Evolutionary conservation across 2,329 filamentous ascomycete genomes (phyloP), one percentile per base, ranked within the genome.

Genomic region (Pyrenophora graminea): DNA sequence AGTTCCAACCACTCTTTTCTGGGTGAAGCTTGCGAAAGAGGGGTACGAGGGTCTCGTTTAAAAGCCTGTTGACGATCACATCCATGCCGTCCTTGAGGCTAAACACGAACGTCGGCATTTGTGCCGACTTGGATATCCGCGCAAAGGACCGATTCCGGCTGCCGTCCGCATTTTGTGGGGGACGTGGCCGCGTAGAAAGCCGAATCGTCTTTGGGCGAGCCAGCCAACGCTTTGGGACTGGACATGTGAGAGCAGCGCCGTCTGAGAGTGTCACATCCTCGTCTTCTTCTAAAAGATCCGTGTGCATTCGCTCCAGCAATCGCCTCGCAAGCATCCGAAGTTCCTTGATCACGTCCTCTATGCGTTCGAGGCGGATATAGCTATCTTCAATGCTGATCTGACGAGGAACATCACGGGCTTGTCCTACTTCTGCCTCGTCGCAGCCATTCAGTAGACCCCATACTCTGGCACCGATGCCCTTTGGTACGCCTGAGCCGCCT

Each of bases 311-410:
- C 27, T 83, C 83, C 10, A 97, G 72, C 8, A 97, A 77, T 58
- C 88, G 91, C 10, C 77, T 78, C 0, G 88, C 80, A 2, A 97
- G 76, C 53, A 83, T 80, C n/a, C 77, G 73, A 34, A 97, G 77
- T 72, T 95, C 87, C 56, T 82, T 83, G 36, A 78, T 75, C 25
- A 95, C 84, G 51, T 86, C 81, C 1, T 83, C 72, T 44, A 87
- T 69, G 0, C 80, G 85, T 59, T 88, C 83, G 1, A 96, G 77
- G 0, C 85, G 84, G 19, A 84, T 81, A 70, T 96, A 97, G 13
- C 91, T 94, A 73, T 97, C 92, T 69, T 97, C 93, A 57, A 97
- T 94, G 71, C 90, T 94, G 68, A 97, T 95, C 72, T 97, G 92
- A 1, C 85, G 85, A 0, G 93, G 93, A 1, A 95, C 74, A 38